Evolutionary conservation across 345 rosid genomes (phyloP).

Genomic region (Syzygium aqueum): DNA sequence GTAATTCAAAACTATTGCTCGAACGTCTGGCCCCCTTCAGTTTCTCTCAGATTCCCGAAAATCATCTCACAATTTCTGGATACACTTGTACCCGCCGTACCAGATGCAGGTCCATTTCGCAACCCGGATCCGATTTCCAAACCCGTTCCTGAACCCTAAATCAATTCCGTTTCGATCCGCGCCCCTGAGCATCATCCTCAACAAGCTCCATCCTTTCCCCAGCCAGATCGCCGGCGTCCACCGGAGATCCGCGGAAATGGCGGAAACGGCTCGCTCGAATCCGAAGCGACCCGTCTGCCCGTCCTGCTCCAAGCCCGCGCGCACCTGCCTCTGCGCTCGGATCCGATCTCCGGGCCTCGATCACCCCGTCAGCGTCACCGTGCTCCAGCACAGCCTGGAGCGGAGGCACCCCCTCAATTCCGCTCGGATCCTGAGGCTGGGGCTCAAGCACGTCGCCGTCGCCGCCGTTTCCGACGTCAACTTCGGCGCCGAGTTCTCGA

Average conservation of each 20-base stretch:
- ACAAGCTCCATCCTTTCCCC: not conserved
- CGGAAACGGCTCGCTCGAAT: not conserved
- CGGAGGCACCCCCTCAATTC: constrained; percentile 76
- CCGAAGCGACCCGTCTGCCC: constrained; percentile 62
- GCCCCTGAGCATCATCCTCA: not conserved
- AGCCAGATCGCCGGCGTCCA: not conserved
- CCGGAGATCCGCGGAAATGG: not conserved
- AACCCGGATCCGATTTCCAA: not conserved
- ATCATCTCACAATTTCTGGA: not conserved
- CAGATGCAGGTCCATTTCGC: not conserved
- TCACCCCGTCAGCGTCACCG: constrained; percentile 56
- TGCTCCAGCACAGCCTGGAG: constrained; percentile 78
- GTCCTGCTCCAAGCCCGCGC: constrained; percentile 52
- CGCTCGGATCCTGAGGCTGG: constrained; percentile 59
- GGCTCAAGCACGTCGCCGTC: constrained; percentile 49
- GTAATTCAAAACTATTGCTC: not conserved
- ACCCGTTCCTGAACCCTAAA: not conserved
- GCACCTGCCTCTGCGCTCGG: constrained; percentile 60
- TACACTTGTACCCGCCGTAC: not conserved
- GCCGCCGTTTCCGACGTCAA: constrained; percentile 55
- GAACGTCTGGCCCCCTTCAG: not conserved
- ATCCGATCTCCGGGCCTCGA: constrained; percentile 38
- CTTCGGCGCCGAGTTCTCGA: constrained; percentile 38
- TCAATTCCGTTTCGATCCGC: not conserved
- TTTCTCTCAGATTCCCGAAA: not conserved